phyloP scores from a whole-genome alignment of 2,329 filamentous ascomycete species.

The Penicillium oxalicum region DNA sequence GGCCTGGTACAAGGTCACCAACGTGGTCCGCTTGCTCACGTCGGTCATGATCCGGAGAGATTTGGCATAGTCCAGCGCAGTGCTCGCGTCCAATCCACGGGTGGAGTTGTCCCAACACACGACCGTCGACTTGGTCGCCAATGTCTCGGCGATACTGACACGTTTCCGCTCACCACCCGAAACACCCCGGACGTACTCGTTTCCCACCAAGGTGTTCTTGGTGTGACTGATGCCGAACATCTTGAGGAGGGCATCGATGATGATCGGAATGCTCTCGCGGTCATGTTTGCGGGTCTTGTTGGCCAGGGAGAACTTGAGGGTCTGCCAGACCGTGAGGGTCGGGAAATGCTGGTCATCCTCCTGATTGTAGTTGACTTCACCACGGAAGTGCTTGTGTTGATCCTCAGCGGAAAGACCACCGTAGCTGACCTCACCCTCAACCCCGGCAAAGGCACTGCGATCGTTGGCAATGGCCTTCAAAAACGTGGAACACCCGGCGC shows the following conservation, averaged over 20 bases:
- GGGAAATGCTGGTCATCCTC: constrained; percentile 74
- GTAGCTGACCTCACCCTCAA: constrained; percentile 65
- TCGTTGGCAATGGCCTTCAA: constrained; percentile 70
- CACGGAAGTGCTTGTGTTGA: constrained; percentile 62
- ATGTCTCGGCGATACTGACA: constrained; percentile 70
- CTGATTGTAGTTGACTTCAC: constrained; percentile 71
- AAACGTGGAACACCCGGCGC: constrained; percentile 70
- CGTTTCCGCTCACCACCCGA: constrained; percentile 76
- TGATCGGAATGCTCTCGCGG: constrained; percentile 58
- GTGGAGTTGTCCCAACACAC: constrained; percentile 78
- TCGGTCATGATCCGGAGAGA: constrained; percentile 69
- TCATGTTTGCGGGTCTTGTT: constrained; percentile 68
- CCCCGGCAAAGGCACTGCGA: constrained; percentile 57
- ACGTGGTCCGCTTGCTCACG: constrained; percentile 63
- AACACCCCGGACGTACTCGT: constrained; percentile 65
- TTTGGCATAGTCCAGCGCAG: constrained; percentile 70
- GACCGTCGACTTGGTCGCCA: constrained; percentile 67
- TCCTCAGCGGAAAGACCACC: constrained; percentile 64
- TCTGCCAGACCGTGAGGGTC: constrained; percentile 69
- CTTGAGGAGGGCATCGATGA: constrained; percentile 64
- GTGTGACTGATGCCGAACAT: constrained; percentile 78
- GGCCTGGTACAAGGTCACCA: constrained; percentile 67
- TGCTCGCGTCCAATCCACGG: constrained; percentile 71
- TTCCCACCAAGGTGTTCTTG: constrained; percentile 67
- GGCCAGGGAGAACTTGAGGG: constrained; percentile 65